Evolutionary conservation across 2,329 filamentous ascomycete genomes (phyloP).

Genomic region (Allantophomopsis cytisporea): DNA sequence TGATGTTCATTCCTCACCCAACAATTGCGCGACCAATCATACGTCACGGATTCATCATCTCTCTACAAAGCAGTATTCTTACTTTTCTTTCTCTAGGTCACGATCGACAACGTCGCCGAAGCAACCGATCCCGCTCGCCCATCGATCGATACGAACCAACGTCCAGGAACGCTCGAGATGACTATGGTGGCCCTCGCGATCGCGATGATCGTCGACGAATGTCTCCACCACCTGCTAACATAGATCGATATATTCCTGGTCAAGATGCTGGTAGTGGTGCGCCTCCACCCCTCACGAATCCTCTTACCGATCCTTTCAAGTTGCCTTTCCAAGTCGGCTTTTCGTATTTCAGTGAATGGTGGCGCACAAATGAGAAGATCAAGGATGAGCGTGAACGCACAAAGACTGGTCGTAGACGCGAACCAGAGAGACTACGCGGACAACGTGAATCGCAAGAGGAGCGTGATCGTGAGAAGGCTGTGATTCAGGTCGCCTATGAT

Average conservation of each 20-base stretch:
- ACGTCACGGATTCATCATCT: too few species aligned
- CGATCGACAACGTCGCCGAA: constrained; percentile 37
- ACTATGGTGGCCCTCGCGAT: constrained; percentile 39
- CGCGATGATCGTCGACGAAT: constrained; percentile 52
- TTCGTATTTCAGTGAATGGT: constrained; percentile 79
- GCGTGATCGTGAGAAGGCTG: constrained; percentile 64
- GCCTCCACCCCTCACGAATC: constrained; percentile 43
- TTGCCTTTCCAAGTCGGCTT: constrained; percentile 73
- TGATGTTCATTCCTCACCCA: too few species aligned
- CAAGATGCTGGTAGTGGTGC: constrained; percentile 34
- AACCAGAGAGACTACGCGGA: constrained; percentile 48
- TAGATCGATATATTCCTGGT: constrained; percentile 75
- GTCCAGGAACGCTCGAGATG: constrained; percentile 45
- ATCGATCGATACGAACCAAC: constrained; percentile 71
- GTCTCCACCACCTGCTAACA: constrained; percentile 48
- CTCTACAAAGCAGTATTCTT: neutral
- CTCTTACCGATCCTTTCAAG: constrained; percentile 56
- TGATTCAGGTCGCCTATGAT: constrained; percentile 60
- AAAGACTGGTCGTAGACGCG: constrained; percentile 54
- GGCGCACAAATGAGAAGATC: constrained; percentile 68
- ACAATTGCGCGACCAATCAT: too few species aligned
- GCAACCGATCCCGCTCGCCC: constrained; percentile 59
- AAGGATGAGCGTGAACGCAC: constrained; percentile 68
- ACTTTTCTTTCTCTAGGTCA: constrained; percentile 25
- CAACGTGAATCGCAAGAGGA: constrained; percentile 58